Evolutionary conservation across 441 rosid species (phyloP), one percentile per base, ranked within the genome.

Genomic region (Theobroma grandiflorum): DNA sequence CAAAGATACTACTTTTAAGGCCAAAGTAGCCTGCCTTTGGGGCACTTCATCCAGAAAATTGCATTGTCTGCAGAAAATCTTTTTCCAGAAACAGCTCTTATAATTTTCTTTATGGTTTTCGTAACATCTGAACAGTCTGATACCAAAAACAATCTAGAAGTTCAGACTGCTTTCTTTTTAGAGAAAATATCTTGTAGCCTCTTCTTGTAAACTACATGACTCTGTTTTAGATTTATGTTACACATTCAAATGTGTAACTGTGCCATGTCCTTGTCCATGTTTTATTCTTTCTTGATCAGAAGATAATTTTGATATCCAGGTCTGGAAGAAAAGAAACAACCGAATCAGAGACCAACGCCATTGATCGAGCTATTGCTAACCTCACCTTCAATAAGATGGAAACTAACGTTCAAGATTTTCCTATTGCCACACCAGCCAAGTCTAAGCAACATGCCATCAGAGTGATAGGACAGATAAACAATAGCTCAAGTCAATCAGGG

Each of bases 361-460:
- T 92, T 2, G 98, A 96, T 76, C 86, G 98, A 86, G 87, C 98
- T 35, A 80, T 96, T 0, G 98, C 98, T 1, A 93, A 86, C 65
- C 89, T 95, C 75, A 86, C 94, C 86, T 96, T 87, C 86, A 87
- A 86, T 77, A 87, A 88, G 86, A 87, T 87, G 92, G 93, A 90
- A 53, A 38, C 81, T 43, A 87, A 90, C 55, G 74, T 82, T 18
- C 83, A 50, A 66, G 86, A 83, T 45, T 86, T 80, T 84, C 66
- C 83, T 0, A 45, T 63, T 42, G 50, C 49, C 47, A 14, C 75
- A 69, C 40, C 74, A 4, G 14, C 15, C 12, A 26, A 67, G 40
- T 69, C 78, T 57, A 45, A 78, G 57, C 76, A 76, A 63, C 81
- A 78, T 72, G 55, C 47, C 8, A 38, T 31, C 11, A 35, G 62